Base-by-base conservation (phyloP, 148 eudicot species). In the Dianthus caryophyllus region DNA sequence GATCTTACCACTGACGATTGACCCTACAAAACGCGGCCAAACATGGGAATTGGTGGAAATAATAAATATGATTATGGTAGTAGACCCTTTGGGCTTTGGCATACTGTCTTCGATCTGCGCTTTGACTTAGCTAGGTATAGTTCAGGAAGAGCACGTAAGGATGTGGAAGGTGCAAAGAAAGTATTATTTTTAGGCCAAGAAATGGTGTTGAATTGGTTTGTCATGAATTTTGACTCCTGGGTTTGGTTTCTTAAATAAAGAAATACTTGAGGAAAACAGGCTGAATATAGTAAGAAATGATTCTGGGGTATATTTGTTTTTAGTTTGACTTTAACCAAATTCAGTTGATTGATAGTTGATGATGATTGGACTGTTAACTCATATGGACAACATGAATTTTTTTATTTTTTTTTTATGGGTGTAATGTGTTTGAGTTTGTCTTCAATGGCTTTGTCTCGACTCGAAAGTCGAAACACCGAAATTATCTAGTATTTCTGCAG, bases 341-440 rank as follows among this genome's bases (percentile, higher is more conserved):
- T 8, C 44, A 48, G 2, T 33, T 33, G 39, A 33, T 33, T 33
- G 39, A 10, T 22, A 9, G 24, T 50, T 18, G n/a, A 9, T 9
- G 52, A 17, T 38, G 53, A 54, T 43, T 22, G 26, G 68, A 65
- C 55, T 14, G 16, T 47, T 57, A 27, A 21, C 61, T n/a, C 22
- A 1, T 41, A 41, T 9, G 44, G 44, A 33, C 24, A 49, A 12
- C 50, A 1, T 62, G 38, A 9, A 6, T 17, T 44, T 26, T n/a
- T 46, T 25, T 0, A 26, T 4, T n/a, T n/a, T n/a, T 30, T 11
- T 16, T 2, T 33, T 24, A 41, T 68, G 39, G 51, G n/a, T n/a
- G n/a, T n/a, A n/a, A n/a, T n/a, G n/a, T n/a, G 68, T 22, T 61
- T 47, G 70, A 41, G 49, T 49, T 43, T 48, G 51, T 63, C 53